phyloP scores from a whole-genome alignment of 805 yeast genomes.

The Candida qinlingensis region DNA sequence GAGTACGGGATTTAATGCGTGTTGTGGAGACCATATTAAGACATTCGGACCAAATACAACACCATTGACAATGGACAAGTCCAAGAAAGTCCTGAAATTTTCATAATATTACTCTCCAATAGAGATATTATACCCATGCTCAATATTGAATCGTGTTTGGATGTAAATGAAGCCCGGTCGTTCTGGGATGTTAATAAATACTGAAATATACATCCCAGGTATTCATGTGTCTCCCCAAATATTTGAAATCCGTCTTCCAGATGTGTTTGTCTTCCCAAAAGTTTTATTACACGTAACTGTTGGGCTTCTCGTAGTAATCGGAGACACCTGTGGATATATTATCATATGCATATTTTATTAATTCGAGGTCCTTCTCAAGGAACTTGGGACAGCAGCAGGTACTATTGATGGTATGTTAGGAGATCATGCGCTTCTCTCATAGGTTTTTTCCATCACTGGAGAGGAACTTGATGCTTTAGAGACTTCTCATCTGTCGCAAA shows the following conservation, averaged over 20 bases:
- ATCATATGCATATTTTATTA: slow-evolving; percentile 17
- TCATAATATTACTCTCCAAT: slow-evolving; percentile 55
- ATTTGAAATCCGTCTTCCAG: slow-evolving; percentile 20
- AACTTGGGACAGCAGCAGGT: no score
- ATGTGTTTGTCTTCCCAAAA: slow-evolving; percentile 11
- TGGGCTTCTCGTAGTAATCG: slow-evolving; percentile 6
- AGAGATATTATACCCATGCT: slow-evolving; percentile 57
- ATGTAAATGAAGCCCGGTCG: slow-evolving; percentile 21
- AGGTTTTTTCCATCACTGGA: no score
- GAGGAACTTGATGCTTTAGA: no score
- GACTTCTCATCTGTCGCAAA: no score
- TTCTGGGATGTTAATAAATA: slow-evolving; percentile 25
- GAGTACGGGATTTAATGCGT: no score
- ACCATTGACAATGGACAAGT: slow-evolving; percentile 49
- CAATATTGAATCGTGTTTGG: slow-evolving; percentile 50
- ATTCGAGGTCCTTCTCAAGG: slow-evolving; percentile 4
- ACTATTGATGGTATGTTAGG: no score
- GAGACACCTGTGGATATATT: slow-evolving; percentile 16
- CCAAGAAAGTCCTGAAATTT: slow-evolving; percentile 54
- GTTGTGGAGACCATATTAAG: background rate
- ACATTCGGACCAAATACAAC: slow-evolving; percentile 33
- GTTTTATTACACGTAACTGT: background rate
- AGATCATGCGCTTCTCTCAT: no score
- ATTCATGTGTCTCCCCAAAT: slow-evolving; percentile 30
- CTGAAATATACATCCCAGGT: slow-evolving; percentile 43